Base-by-base conservation (phyloP, 352 stramenopile species). In the Globisporangium carolinianum region DNA sequence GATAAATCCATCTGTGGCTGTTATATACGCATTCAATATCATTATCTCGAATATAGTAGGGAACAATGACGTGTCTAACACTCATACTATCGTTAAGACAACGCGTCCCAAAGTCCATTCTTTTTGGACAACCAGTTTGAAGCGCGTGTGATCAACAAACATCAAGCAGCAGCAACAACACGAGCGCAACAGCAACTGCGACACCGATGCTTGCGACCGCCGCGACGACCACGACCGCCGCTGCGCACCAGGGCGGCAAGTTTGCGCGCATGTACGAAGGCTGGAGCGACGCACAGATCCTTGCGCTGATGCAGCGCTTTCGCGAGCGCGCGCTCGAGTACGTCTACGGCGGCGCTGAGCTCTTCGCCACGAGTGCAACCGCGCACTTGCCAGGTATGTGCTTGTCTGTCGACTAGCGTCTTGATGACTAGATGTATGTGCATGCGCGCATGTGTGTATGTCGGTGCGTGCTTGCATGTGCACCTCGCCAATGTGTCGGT, bases 201-300 rank as follows among this genome's bases (percentile, higher is more conserved):
- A 8, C 39, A 43, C 3, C 18, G 47, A 32, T 14, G 17, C 24
- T 36, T 51, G 12, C 6, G 18, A 10, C 12, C 4, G 32, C 32
- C 3, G 12, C n/a, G 24, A 42, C 32, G 35, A 24, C 48, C 12
- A 41, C 12, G 12, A 24, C 17, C 54, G 42, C n/a, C 47, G 45
- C 45, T 35, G 45, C n/a, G 11, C n/a, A 49, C 5, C 43, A 51
- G 18, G 51, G 58, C 43, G 56, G 32, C 58, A 83, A 68, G 57
- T 18, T 72, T 32, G 51, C 67, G 46, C 63, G 68, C 48, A 54
- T 71, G 39, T 57, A 62, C 35, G 52, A 53, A 14, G 76, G 72
- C 11, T 92, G 82, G 80, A 58, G 61, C 56, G 80, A 87, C 58
- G 43, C 35, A 10, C 71, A 88, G 58, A 53, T 86, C n/a, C 61